These are phyloP conservation scores for Lactifluus piperatus DNA, from an alignment of 768 basidiomycete species.

Conservation along the genomic window DNA sequence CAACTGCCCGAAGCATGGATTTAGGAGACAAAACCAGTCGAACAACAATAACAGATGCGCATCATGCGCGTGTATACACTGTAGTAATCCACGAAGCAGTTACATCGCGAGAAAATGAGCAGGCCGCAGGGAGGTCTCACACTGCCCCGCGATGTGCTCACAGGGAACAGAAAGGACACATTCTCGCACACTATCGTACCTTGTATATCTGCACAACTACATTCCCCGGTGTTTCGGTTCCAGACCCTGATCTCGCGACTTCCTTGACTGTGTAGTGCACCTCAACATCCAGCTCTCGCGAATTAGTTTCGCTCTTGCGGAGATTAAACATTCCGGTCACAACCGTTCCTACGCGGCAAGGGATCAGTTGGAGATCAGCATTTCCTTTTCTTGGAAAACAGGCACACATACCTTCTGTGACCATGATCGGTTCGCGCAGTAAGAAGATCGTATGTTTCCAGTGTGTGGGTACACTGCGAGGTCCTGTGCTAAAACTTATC, in stretches of 20 bases:
- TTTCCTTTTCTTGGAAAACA: no score
- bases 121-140: neutral
- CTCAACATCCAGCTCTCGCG: constrained; percentile 85
- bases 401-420: constrained; percentile 52
- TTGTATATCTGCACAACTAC: constrained; percentile 71
- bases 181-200: constrained; percentile 42
- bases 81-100: neutral
- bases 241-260: constrained; percentile 22
- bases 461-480: constrained; percentile 79
- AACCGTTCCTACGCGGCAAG: constrained; percentile 45
- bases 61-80: no score
- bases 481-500: constrained; percentile 87
- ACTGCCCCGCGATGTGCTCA: neutral
- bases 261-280: constrained; percentile 63
- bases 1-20: no score
- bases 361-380: neutral
- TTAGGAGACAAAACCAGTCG: no score
- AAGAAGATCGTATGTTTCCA: constrained; percentile 96
- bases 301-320: constrained; percentile 69
- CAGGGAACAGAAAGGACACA: neutral
- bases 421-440: constrained; percentile 66
- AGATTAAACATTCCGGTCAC: constrained; percentile 79
- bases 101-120: neutral
- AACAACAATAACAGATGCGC: no score
- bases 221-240: constrained; percentile 28